Conservation (phyloP, 1,284 basidiomycete genomes). For the Leccinum pachyderme region DNA sequence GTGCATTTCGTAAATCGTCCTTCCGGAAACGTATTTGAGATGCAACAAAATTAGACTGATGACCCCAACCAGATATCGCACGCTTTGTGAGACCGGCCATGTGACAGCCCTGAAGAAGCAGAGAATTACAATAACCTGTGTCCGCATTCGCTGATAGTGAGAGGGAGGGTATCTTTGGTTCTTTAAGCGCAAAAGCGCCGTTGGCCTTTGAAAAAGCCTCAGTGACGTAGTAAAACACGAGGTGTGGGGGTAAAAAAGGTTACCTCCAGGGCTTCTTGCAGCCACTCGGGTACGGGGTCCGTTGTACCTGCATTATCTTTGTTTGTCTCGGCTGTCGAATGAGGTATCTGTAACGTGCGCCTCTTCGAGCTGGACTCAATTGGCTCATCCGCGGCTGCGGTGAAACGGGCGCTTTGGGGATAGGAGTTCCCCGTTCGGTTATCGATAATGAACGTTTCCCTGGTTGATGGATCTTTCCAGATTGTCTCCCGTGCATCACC, state of each 20-base stretch:
- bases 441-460: constrained; percentile 71
- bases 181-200: constrained; percentile 44
- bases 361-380: constrained; percentile 13
- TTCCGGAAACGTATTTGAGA: constrained; percentile 43
- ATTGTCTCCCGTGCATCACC: constrained; percentile 34
- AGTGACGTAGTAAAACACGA: constrained; percentile 3
- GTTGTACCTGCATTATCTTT: background rate
- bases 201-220: constrained; percentile 43
- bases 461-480: constrained; percentile 65
- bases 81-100: constrained; percentile 5
- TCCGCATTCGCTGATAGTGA: constrained; percentile 25
- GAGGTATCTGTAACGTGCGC: constrained; percentile 14
- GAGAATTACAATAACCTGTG: constrained; percentile 13
- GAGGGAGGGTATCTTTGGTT: constrained; percentile 47
- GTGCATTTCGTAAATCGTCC: constrained; percentile 51
- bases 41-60: constrained; percentile 14
- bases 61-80: constrained; percentile 8
- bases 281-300: constrained; percentile 48
- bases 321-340: constrained; percentile 7
- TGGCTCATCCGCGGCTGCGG: constrained; percentile 11
- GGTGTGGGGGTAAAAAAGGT: constrained; percentile 15
- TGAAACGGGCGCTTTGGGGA: constrained; percentile 32
- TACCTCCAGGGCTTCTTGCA: constrained; percentile 49
- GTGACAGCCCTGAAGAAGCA: constrained; percentile 14
- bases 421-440: constrained; percentile 58